Evolutionary conservation across 2,329 filamentous ascomycete species (phyloP), one percentile per base, ranked within the genome.

Genomic region (Curvularia sp.): DNA sequence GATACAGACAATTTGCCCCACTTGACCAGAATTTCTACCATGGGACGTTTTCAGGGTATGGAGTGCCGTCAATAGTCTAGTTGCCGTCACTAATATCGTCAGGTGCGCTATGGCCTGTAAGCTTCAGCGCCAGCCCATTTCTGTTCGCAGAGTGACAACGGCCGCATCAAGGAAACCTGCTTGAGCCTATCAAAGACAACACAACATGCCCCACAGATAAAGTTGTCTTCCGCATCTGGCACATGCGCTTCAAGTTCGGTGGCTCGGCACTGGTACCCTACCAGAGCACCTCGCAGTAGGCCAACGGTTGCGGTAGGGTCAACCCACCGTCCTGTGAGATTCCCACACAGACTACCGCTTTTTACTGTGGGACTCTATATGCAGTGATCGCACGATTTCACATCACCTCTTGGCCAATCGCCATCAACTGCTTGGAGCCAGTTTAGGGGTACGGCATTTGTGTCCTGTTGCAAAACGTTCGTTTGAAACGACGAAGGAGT

Each of bases 1-100:
- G 49, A 56, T 57, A 57, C 61, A 50, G 35, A 58, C 54, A 58
- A 58, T 35, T 46, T 55, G 63, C 67, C 62, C 64, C 66, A 70
- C 67, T 65, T 62, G 58, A 57, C 28, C 58, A 58, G 53, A 47
- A 20, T 58, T 24, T 46, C 31, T 54, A 64, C 64, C 66, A 67
- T 62, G 64, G 66, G 49, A 64, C 67, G 53, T 51, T 53, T 44
- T 49, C 49, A 53, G 59, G 56, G 58, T 53, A 62, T 64, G 67
- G 22, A 61, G 50, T 63, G 58, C 64, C 62, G 61, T 59, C 55
- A 54, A 55, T 57, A 55, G 53, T 62, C 58, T 57, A 42, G 43
- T 48, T 49, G 31, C 48, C 26, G 49, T 39, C 30, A 51, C 44
- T 38, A 53, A 38, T 39, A 47, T 47, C 39, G n/a, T 47, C 38